These are phyloP conservation scores for Kandelia obovata DNA, from an alignment of 345 rosid genomes.

Conservation along the genomic window DNA sequence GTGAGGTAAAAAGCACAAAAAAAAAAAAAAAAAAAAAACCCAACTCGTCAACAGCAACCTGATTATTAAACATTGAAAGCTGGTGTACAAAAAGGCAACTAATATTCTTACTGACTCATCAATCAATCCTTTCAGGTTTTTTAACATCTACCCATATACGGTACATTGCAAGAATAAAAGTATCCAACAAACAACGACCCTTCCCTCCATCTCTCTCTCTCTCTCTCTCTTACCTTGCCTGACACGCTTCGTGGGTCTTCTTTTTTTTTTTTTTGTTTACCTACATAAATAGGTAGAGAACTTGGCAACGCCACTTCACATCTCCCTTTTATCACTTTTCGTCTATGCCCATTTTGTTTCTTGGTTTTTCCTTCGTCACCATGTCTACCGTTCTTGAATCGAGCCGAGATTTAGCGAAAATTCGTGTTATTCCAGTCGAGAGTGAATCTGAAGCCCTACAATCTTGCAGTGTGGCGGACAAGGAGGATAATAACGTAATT, in stretches of 20 bases:
- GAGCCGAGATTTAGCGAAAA: constrained; percentile 23
- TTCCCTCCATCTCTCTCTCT: neutral
- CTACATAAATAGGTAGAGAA: constrained; percentile 7
- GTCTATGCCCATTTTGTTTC: neutral
- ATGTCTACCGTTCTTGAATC: constrained; percentile 39
- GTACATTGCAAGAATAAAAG: neutral
- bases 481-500: neutral
- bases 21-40: neutral
- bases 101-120: no score
- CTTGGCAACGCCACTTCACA: neutral
- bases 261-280: neutral
- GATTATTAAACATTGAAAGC: neutral
- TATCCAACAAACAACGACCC: constrained; percentile 15
- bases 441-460: constrained; percentile 1
- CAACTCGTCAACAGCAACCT: neutral
- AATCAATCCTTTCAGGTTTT: neutral
- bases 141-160: neutral
- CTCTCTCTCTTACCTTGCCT: constrained; percentile 11
- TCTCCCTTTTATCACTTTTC: neutral
- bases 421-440: constrained; percentile 14
- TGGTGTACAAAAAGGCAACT: neutral
- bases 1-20: neutral
- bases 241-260: constrained; percentile 16
- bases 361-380: neutral
- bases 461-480: neutral